Evolutionary conservation across 1,284 basidiomycete species (phyloP), one percentile per base, ranked within the genome.

Genomic region (Jaminaea rosea): DNA sequence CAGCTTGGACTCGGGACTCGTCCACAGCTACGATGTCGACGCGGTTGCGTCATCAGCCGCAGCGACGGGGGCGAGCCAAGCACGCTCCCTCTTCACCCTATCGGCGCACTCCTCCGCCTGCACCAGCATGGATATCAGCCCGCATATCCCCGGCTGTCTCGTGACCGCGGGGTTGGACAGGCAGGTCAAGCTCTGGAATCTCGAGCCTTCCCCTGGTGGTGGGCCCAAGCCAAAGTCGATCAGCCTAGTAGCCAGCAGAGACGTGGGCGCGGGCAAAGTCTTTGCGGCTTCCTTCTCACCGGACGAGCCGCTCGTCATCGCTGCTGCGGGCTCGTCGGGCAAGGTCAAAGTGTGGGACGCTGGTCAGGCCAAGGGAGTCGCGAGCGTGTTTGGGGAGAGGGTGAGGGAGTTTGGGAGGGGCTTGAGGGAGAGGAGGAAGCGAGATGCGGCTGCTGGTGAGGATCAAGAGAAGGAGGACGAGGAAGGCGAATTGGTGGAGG

Each of bases 181-280:
- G 72, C 57, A 67, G 39, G 86, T 96, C 75, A 75, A 75, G 53
- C 78, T 97, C 5, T 98, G 94, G 94, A 96, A 93, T 70, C 78
- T 72, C 26, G 59, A 97, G 37, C 81, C 51, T 24, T 34, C 53
- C 2, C 10, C 10, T 2, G 13, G 17, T 23, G 19, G 46, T 13
- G 27, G 49, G 31, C 17, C 21, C 41, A 42, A 50, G n/a, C 10
- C 26, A 17, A 44, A 46, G 46, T 56, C 55, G 3, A 88, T 97
- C 69, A 90, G 84, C 73, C 79, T 98, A 61, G 90, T 91, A 4
- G 85, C 86, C 0, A 86, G 84, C 10, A 78, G 91, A 56, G 92
- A 99, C 75, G 79, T 99, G n/a, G 92, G 89, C 39, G 83, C 96
- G 45, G 93, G 93, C 75, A 94, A 94, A 78, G 86, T 98, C 17